phyloP scores from a whole-genome alignment of 805 yeast genomes.

The Nakazawaea wyomingensis region DNA sequence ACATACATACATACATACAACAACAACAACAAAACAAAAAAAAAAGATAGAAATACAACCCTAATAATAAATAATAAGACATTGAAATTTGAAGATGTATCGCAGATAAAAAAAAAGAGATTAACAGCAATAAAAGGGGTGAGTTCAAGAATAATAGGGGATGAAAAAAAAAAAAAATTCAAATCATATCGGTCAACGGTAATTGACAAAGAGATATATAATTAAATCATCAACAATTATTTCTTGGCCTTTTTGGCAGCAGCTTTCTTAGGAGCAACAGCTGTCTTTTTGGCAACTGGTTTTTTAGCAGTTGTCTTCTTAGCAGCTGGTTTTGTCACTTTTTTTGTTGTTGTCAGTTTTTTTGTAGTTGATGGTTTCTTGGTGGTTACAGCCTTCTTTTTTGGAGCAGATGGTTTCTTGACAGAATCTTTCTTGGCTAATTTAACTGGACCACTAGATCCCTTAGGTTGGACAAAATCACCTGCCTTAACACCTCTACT shows the following conservation, averaged over 20 bases:
- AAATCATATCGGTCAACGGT: background rate
- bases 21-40: background rate
- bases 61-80: constrained; percentile 13
- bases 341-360: constrained; percentile 25
- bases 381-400: constrained; percentile 19
- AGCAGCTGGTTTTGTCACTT: constrained; percentile 27
- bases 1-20: background rate
- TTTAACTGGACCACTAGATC: constrained; percentile 84
- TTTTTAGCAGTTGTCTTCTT: constrained; percentile 23
- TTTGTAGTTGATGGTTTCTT: constrained; percentile 24
- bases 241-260: constrained; percentile 22
- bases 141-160: background rate
- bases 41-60: background rate
- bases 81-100: background rate
- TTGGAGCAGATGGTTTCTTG: constrained; percentile 28
- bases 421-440: constrained; percentile 40
- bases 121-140: background rate
- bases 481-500: constrained; percentile 78
- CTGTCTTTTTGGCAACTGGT: constrained; percentile 15
- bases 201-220: constrained; percentile 8
- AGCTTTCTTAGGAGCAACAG: constrained; percentile 21
- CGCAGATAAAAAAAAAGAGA: background rate
- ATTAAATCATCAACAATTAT: constrained; percentile 2
- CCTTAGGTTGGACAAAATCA: constrained; percentile 79
- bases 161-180: background rate